Evolutionary conservation across 2,329 filamentous ascomycete genomes (phyloP).

Genomic region (Botrytis porri): DNA sequence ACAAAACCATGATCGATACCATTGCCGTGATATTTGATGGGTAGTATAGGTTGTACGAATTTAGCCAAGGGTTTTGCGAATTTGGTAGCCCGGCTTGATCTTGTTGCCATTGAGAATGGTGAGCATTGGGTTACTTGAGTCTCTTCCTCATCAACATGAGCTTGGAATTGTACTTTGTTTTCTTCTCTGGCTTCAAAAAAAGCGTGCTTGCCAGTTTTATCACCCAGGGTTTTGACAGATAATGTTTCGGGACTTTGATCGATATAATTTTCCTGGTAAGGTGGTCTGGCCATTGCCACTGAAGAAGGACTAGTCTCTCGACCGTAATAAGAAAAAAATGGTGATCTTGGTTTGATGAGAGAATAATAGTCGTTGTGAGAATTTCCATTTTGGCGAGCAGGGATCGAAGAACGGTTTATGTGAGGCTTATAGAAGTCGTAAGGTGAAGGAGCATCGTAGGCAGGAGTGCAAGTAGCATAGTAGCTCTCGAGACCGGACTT

Average conservation of each 20-base stretch:
- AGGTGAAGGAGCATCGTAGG: not conserved
- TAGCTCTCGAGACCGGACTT: not conserved
- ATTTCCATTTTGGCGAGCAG: not conserved
- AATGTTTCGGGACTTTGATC: not conserved
- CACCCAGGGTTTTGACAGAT: constrained; percentile 28
- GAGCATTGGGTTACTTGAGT: not conserved
- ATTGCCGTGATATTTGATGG: not conserved
- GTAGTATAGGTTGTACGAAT: not conserved
- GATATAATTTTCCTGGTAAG: not conserved
- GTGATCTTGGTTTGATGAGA: not conserved
- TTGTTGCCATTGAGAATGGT: not conserved
- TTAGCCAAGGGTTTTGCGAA: not conserved
- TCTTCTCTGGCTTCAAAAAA: constrained; percentile 38
- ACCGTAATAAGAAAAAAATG: not conserved
- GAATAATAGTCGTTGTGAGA: not conserved
- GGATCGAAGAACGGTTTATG: not conserved
- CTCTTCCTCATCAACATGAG: constrained; percentile 6
- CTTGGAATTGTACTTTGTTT: constrained; percentile 31
- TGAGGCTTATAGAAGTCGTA: not conserved
- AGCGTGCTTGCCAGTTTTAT: constrained; percentile 34
- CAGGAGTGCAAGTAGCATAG: not conserved
- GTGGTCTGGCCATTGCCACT: constrained; percentile 37
- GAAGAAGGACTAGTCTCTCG: constrained; percentile 41
- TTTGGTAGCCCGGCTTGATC: not conserved
- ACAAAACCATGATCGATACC: not conserved